Evolutionary conservation across 2,329 filamentous ascomycete species (phyloP).

Genomic region (Metarhizium brunneum): DNA sequence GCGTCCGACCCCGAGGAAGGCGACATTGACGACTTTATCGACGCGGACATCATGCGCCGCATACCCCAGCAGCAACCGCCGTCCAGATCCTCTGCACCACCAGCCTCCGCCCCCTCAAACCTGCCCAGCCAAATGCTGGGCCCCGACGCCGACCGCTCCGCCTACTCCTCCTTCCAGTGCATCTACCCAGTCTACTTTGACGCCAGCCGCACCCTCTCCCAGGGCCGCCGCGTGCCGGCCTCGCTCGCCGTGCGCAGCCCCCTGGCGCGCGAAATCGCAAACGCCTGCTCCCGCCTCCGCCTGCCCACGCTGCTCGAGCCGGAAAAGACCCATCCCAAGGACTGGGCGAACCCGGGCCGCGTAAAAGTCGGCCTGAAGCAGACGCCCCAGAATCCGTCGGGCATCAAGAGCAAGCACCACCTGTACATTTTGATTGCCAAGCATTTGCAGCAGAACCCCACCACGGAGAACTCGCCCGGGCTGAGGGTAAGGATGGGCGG

Average conservation of each 20-base stretch:
- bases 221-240: constrained; percentile 70
- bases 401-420: constrained; percentile 73
- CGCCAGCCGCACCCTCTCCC: constrained; percentile 58
- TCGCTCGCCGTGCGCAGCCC: constrained; percentile 73
- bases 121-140: constrained; percentile 21
- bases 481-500: constrained; percentile 66
- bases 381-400: constrained; percentile 23
- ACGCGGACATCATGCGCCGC: constrained; percentile 46
- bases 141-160: constrained; percentile 36
- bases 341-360: constrained; percentile 93
- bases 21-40: constrained; percentile 60
- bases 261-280: constrained; percentile 79
- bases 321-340: constrained; percentile 85
- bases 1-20: constrained; percentile 76
- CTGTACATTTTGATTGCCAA: constrained; percentile 72
- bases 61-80: constrained; percentile 21
- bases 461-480: constrained; percentile 57
- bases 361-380: constrained; percentile 70
- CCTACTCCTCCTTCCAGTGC: constrained; percentile 72
- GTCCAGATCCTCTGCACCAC: constrained; percentile 3
- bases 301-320: constrained; percentile 76
- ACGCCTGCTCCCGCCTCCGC: constrained; percentile 67
- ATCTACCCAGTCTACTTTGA: constrained; percentile 97
- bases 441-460: constrained; percentile 71
- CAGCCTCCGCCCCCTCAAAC: constrained; percentile 9